These are phyloP conservation scores for Hypoxylon sp. DNA, from an alignment of 2,329 filamentous ascomycete genomes.

Conservation along the genomic window DNA sequence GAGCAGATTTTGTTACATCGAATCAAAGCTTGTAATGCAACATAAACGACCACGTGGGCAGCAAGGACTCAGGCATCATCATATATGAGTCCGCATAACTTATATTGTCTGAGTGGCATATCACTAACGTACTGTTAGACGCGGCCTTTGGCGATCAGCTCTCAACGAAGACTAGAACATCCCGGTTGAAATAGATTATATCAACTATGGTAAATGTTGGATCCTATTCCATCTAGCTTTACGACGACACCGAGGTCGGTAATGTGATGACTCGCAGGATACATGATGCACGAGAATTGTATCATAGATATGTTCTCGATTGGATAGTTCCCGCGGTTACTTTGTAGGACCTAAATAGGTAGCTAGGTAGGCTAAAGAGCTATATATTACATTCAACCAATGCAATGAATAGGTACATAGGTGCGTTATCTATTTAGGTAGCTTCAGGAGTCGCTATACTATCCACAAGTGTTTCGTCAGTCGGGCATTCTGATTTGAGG, in stretches of 20 bases:
- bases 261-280: not conserved
- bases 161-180: not conserved
- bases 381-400: constrained; percentile 3
- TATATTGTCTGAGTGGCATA: not conserved
- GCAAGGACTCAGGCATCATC: not conserved
- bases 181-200: constrained; percentile 23
- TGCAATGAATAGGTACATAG: too few relatives aligned
- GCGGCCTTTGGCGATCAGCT: not conserved
- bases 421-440: too few relatives aligned
- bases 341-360: not conserved
- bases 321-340: not conserved
- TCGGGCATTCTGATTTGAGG: not conserved
- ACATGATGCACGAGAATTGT: not conserved
- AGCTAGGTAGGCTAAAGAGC: not conserved
- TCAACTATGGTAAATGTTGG: not conserved
- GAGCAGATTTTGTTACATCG: not conserved
- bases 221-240: not conserved
- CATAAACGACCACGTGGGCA: constrained; percentile 26
- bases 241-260: not conserved
- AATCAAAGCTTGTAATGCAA: not conserved
- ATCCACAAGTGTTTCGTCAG: too few relatives aligned
- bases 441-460: too few relatives aligned
- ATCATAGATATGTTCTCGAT: not conserved
- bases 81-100: constrained; percentile 19
- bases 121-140: not conserved